Conservation (phyloP, 768 basidiomycete genomes). For the Lactarius quietus region DNA sequence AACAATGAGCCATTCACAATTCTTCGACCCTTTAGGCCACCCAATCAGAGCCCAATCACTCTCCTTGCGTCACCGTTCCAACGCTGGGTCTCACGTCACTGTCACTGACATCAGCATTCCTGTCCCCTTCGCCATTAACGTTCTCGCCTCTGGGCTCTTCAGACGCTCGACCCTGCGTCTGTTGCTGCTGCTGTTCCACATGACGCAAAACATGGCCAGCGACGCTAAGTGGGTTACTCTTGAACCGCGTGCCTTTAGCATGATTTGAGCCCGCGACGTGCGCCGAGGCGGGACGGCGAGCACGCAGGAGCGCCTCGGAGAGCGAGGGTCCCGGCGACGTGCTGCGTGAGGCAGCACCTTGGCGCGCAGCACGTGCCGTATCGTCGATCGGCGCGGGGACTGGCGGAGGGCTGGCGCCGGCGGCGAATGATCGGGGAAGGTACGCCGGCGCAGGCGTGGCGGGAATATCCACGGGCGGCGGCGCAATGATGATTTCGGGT, state of each 20-base stretch:
- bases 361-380: too few relatives aligned
- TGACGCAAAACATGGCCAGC: conserved; percentile 44
- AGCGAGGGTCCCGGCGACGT: conserved; percentile 54
- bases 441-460: conserved; percentile 10
- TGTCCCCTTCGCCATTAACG: neutral
- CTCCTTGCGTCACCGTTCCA: neutral
- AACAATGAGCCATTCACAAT: neutral
- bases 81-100: neutral
- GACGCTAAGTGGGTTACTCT: conserved; percentile 66
- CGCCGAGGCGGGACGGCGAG: conserved; percentile 42
- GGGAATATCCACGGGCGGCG: conserved; percentile 1
- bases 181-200: conserved; percentile 18
- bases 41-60: neutral
- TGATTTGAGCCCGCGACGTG: conserved; percentile 26
- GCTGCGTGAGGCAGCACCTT: conserved; percentile 32
- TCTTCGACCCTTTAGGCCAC: neutral
- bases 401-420: neutral
- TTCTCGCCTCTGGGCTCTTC: neutral
- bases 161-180: conserved; percentile 9
- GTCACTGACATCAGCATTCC: too few relatives aligned
- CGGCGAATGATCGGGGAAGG: neutral
- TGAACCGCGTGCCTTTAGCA: conserved; percentile 58
- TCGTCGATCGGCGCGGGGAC: neutral
- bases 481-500: neutral
- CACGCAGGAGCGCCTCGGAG: conserved; percentile 69